phyloP scores from a whole-genome alignment of 106 monocot genomes.

The Narthecium ossifragum region DNA sequence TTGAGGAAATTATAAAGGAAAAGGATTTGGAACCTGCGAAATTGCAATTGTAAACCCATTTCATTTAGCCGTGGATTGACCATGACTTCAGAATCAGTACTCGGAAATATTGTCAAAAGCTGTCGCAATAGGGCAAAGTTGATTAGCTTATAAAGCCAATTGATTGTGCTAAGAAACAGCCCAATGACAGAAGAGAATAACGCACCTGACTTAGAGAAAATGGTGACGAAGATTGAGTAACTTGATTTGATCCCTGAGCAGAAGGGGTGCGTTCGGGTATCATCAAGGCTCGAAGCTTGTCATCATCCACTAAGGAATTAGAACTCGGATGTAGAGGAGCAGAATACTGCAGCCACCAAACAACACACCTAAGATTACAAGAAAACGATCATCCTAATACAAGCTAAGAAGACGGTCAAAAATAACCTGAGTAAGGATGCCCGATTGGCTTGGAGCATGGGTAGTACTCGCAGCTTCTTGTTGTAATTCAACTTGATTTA shows the following conservation, averaged over 20 bases:
- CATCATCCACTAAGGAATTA: constrained; percentile 64
- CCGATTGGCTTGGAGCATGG: too few species aligned
- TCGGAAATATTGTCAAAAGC: constrained; percentile 54
- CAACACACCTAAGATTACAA: neutral
- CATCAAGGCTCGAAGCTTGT: constrained; percentile 51
- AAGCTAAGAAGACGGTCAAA: neutral
- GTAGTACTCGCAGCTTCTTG: too few species aligned
- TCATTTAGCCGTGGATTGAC: constrained; percentile 77
- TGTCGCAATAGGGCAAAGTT: too few species aligned
- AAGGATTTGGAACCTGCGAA: constrained; percentile 45
- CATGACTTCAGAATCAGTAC: constrained; percentile 57
- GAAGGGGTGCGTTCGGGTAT: constrained; percentile 68
- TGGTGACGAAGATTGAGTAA: constrained; percentile 49
- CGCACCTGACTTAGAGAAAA: constrained; percentile 80
- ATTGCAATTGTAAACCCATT: constrained; percentile 69
- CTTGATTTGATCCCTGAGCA: constrained; percentile 54
- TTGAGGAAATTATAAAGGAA: too few species aligned
- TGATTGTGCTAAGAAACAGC: neutral
- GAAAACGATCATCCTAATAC: neutral
- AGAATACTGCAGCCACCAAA: constrained; percentile 40
- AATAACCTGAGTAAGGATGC: constrained; percentile 51
- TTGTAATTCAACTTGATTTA: constrained; percentile 65
- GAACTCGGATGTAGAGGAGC: constrained; percentile 51
- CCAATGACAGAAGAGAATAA: neutral
- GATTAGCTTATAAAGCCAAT: neutral